phyloP scores from a whole-genome alignment of 2,329 filamentous ascomycete species.

The Ilyonectria mors-panacis region DNA sequence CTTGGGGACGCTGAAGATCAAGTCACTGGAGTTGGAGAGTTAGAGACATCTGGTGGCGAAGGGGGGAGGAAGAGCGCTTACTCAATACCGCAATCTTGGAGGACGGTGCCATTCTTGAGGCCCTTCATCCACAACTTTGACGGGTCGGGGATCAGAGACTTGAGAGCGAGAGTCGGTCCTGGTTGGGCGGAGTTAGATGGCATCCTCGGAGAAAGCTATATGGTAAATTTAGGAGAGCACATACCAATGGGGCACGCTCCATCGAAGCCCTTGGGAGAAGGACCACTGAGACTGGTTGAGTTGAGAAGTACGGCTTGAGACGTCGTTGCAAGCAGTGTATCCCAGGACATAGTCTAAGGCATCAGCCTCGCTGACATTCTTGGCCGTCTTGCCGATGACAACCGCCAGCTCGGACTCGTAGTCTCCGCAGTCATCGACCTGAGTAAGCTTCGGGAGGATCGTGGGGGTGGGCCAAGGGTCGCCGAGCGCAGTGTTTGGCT shows the following conservation, averaged over 20 bases:
- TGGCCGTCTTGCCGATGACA: slow-evolving; percentile 65
- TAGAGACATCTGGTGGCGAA: neutral
- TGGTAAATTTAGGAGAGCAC: neutral
- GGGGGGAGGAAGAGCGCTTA: slow-evolving; percentile 21
- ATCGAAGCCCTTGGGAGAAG: slow-evolving; percentile 72
- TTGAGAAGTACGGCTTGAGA: slow-evolving; percentile 60
- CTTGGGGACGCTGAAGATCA: slow-evolving; percentile 74
- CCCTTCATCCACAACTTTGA: slow-evolving; percentile 69
- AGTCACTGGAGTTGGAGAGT: slow-evolving; percentile 59
- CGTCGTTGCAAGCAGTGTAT: slow-evolving; percentile 75
- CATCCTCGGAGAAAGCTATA: neutral
- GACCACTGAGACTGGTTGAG: slow-evolving; percentile 49
- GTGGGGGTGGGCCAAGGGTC: slow-evolving; percentile 68
- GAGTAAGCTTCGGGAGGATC: slow-evolving; percentile 64
- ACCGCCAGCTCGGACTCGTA: slow-evolving; percentile 73
- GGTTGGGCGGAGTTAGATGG: slow-evolving; percentile 39
- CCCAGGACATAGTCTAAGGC: slow-evolving; percentile 74
- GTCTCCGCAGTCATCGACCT: slow-evolving; percentile 68
- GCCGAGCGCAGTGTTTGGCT: slow-evolving; percentile 67
- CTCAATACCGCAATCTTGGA: slow-evolving; percentile 43
- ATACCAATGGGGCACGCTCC: slow-evolving; percentile 65
- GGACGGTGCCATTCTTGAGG: slow-evolving; percentile 66
- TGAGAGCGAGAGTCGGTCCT: slow-evolving; percentile 77
- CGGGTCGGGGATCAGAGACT: slow-evolving; percentile 69
- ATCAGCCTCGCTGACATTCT: slow-evolving; percentile 70